phyloP scores from a whole-genome alignment of 805 yeast genomes.

The Cyberlindnera xylosilytica region DNA sequence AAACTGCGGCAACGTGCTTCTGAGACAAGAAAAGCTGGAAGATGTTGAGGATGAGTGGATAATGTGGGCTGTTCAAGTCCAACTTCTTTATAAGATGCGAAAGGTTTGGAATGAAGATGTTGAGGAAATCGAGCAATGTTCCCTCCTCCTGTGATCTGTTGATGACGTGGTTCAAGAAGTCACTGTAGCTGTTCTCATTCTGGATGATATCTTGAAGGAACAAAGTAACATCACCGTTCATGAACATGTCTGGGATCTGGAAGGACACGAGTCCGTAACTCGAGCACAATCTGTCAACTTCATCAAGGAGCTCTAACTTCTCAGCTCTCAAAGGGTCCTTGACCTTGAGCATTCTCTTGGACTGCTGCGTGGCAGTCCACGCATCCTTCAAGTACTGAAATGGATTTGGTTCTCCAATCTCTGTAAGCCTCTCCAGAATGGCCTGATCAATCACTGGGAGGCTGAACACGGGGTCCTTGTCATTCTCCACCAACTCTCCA shows the following conservation, averaged over 20 bases:
- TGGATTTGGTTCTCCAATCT: conserved; percentile 46
- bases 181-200: conserved; percentile 32
- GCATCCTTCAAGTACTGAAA: conserved; percentile 45
- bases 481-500: conserved; percentile 22
- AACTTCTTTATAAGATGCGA: conserved; percentile 32
- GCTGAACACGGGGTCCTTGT: conserved; percentile 19
- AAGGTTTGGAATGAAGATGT: conserved; percentile 41
- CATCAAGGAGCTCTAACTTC: conserved; percentile 42
- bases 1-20: conserved; percentile 57
- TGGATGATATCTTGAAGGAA: conserved; percentile 30
- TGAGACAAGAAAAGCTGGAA: conserved; percentile 56
- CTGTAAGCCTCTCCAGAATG: conserved; percentile 55
- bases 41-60: conserved; percentile 50
- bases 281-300: conserved; percentile 45
- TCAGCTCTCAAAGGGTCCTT: conserved; percentile 37
- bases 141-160: conserved; percentile 65
- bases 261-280: conserved; percentile 68
- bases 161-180: conserved; percentile 55
- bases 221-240: conserved; percentile 28
- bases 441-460: conserved; percentile 40
- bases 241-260: conserved; percentile 56
- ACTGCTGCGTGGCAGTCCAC: conserved; percentile 40
- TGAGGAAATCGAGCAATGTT: conserved; percentile 54
- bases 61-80: conserved; percentile 50
- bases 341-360: conserved; percentile 41